These are phyloP conservation scores for Volvariella surrecta DNA, from an alignment of 1,284 basidiomycete genomes.

Conservation along the genomic window DNA sequence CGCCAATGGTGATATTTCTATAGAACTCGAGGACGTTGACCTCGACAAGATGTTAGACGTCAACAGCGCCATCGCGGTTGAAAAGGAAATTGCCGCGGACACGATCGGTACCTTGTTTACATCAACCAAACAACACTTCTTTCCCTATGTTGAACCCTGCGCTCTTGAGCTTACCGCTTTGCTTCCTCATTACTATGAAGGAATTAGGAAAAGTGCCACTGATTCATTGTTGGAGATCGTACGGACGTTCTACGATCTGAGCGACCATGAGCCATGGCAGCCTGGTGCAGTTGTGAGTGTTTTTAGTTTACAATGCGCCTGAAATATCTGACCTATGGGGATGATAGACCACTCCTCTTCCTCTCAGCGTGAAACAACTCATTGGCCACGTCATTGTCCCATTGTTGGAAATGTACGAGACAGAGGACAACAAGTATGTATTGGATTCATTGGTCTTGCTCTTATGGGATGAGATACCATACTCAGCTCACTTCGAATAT, in stretches of 20 bases:
- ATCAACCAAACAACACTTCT: constrained; percentile 78
- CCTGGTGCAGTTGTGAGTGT: constrained; percentile 58
- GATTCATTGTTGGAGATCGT: constrained; percentile 88
- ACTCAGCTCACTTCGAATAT: constrained; percentile 86
- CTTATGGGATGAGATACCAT: constrained; percentile 47
- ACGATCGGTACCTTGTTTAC: constrained; percentile 90
- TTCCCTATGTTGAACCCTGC: constrained; percentile 80
- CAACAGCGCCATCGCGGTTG: constrained; percentile 95
- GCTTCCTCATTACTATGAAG: constrained; percentile 94
- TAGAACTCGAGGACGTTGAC: constrained; percentile 82
- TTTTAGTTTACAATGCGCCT: neutral
- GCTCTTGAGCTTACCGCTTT: constrained; percentile 80
- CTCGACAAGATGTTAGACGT: constrained; percentile 84
- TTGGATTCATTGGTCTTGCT: constrained; percentile 5
- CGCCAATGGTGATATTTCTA: constrained; percentile 47
- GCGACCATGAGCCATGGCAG: constrained; percentile 76
- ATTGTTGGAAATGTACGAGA: constrained; percentile 86
- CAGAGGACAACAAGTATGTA: constrained; percentile 96
- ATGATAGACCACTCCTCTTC: constrained; percentile 46
- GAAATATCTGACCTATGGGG: neutral
- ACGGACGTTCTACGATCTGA: constrained; percentile 88
- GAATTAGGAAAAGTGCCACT: constrained; percentile 92
- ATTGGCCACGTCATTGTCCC: constrained; percentile 70
- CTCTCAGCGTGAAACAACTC: constrained; percentile 76
- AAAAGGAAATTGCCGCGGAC: constrained; percentile 99